Evolutionary conservation across 768 basidiomycete genomes (phyloP), one percentile per base, ranked within the genome.

Genomic region (Leccinum aurantiacum): DNA sequence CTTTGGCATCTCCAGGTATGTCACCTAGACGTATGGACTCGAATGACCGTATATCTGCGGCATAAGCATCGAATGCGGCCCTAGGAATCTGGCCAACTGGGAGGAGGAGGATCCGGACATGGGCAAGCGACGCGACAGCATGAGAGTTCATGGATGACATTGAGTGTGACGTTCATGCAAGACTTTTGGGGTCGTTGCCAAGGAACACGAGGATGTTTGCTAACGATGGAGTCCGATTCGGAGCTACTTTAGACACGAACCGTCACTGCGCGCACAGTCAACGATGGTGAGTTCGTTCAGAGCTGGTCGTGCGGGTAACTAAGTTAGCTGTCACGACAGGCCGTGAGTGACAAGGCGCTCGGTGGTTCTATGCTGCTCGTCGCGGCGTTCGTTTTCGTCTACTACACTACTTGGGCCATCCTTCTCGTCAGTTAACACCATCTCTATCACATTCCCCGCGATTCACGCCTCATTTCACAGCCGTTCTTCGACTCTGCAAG

Each of bases 381-480:
- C 62, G 92, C 93, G 35, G 82, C 84, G 6, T 73, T 85, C 48
- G 84, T 91, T 38, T 96, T 96, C 77, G 77, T 82, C 10, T 98
- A 98, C 73, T 98, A 98, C 74, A 94, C 95, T 2, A 80, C 83
- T 27, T 98, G 95, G 95, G 88, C 94, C 14, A 81, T 97, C 56
- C 77, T 98, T 54, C 82, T 95, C 56, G 95, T 94, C 64, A 67
- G 89, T 75, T 75, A 6, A 15, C 14, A 27, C 35, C 4, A 33
- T 24, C 9, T 31, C 19, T 14, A 29, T 14, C 3, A 29, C 51
- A 19, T 52, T 41, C 54, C 29, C 54, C 29, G 41, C 53, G 7
- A 35, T 46, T 65, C 47, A 54, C 59, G 52, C 57, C 44, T 57
- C 61, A 61, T 49, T 5, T n/a, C 60, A 44, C 57, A 88, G 87